Percentiles rank a stretch among this genome's conserved stretches.
Evolutionary conservation across 345 rosid species (phyloP).

Genomic region (Melaleuca alternifolia): DNA sequence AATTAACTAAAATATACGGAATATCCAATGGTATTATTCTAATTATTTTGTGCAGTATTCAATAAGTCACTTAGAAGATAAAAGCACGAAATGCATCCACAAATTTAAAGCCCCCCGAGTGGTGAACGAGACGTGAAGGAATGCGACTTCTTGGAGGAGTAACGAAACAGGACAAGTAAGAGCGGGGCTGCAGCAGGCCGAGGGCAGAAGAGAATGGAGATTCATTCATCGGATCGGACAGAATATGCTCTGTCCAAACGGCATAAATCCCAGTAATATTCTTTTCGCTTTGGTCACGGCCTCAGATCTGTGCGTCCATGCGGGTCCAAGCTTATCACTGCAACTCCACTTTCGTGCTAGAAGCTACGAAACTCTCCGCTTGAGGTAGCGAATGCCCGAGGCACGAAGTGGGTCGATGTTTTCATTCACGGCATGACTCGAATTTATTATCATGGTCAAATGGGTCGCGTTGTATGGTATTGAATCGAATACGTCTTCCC

Average conservation of each 20-base stretch:
- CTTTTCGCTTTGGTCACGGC: not conserved
- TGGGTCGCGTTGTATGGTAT: not conserved
- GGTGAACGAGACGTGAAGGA: not conserved
- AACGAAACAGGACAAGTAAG: not conserved
- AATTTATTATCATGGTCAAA: not conserved
- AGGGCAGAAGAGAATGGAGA: not conserved
- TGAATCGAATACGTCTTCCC: not conserved
- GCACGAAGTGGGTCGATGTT: not conserved
- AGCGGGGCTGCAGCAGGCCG: not conserved
- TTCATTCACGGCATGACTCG: not conserved
- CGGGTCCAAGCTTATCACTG: not conserved
- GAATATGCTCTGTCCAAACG: not conserved
- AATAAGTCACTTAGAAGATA: not conserved
- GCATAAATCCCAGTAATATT: not conserved
- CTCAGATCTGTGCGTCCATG: not conserved
- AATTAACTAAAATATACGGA: not conserved
- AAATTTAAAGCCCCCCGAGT: not conserved
- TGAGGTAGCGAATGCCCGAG: not conserved
- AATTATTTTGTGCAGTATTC: not conserved
- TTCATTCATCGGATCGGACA: not conserved
- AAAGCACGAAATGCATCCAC: not conserved
- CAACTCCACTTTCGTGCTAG: not conserved
- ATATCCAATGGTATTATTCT: not conserved
- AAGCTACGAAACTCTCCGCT: not conserved
- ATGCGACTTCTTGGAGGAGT: not conserved